Evolutionary conservation across 1,284 basidiomycete species (phyloP), one percentile per base, ranked within the genome.

Genomic region (Rhodotorula sp.): DNA sequence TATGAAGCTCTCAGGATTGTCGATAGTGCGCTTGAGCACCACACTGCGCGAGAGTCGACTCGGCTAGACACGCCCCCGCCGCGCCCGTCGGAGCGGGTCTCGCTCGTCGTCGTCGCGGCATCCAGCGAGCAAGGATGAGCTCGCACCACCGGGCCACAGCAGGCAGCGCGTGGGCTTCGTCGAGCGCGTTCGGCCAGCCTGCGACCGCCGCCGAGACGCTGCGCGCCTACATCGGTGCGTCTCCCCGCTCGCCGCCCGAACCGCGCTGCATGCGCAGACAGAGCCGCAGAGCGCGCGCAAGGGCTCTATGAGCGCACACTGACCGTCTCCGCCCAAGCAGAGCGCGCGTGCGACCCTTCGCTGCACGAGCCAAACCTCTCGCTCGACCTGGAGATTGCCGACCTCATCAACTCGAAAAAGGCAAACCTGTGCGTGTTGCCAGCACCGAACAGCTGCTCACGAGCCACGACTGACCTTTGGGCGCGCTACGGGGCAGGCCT

Each of bases 351-450:
- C 82, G 92, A 96, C 78, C 91, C 95, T 2, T 88, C 89, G 34
- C 85, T 93, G 19, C 87, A 87, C 71, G 91, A 94, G 80, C 92
- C 94, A 25, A 97, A 98, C 82, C 91, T 96, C 83, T 90, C 92
- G 1, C 85, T 91, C 58, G 93, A 97, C 82, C 87, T 99, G 75
- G 94, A 98, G 82, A 89, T 99, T 58, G 93, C 93, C 34, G 79
- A 80, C 59, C 62, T 78, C 45, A 89, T 99, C 83, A 97, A 96
- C 82, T 85, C 85, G 76, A 98, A 97, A 85, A 98, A 98, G 83
- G 95, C 94, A 0, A 99, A 99, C 84, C 93, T 88, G 91, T 95
- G 82, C 77, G 91, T 85, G 14, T 21, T 34, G 34, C 34, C 34
- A 34, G 34, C 34, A 34, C 34, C 34, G 34, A 5, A 2, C 5